phyloP scores from a whole-genome alignment of 2,329 filamentous ascomycete species.

The Reticulascus tulasneorum region DNA sequence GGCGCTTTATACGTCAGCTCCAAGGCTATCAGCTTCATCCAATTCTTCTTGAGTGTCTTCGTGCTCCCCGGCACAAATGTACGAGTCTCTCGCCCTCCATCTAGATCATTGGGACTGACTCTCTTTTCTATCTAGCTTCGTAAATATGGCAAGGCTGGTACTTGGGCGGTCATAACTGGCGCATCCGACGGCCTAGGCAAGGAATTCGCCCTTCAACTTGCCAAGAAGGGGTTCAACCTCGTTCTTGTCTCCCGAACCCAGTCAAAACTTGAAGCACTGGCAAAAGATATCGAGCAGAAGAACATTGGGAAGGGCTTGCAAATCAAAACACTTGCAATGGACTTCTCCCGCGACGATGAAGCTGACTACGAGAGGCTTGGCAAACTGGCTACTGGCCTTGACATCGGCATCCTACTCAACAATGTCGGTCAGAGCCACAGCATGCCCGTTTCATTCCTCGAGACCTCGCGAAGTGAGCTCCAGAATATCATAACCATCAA shows the following conservation, averaged over 20 bases:
- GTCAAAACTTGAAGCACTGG: conserved; percentile 78
- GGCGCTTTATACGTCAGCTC: conserved; percentile 57
- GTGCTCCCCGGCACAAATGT: conserved; percentile 62
- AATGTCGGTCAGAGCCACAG: conserved; percentile 94
- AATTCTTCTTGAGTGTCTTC: conserved; percentile 64
- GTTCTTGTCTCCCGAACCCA: conserved; percentile 93
- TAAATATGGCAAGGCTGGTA: conserved; percentile 85
- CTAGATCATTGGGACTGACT: conserved; percentile 12
- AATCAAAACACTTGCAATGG: conserved; percentile 82
- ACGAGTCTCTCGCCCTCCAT: conserved; percentile 6
- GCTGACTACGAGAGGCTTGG: conserved; percentile 74
- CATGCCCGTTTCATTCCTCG: conserved; percentile 84
- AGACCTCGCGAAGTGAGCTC: conserved; percentile 76
- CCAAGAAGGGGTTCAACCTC: conserved; percentile 88
- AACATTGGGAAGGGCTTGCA: conserved; percentile 58
- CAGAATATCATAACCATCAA: conserved; percentile 93
- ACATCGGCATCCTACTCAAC: conserved; percentile 87
- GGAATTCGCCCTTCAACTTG: conserved; percentile 89
- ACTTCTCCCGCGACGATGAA: conserved; percentile 78
- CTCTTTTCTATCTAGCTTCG: conserved; percentile 58
- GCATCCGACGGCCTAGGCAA: conserved; percentile 96
- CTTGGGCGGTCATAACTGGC: conserved; percentile 91
- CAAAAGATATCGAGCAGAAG: conserved; percentile 69
- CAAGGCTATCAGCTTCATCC: conserved; percentile 55
- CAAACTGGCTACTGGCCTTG: conserved; percentile 65